Percentiles rank a stretch among this genome's conserved stretches.
phyloP scores from a whole-genome alignment of 768 basidiomycete species.

The Artomyces pyxidatus region DNA sequence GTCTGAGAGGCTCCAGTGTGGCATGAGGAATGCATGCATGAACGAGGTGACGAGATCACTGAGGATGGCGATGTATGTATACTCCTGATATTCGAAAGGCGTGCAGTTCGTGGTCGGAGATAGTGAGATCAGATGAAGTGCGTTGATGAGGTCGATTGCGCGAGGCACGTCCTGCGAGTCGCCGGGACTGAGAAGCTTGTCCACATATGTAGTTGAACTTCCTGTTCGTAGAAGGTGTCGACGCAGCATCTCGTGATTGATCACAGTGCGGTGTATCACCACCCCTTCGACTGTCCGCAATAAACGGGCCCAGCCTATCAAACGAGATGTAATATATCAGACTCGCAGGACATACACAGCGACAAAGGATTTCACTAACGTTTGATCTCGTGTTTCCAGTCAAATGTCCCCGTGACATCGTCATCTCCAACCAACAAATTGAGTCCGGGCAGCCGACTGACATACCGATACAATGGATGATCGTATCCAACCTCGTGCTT shows the following conservation, averaged over 20 bases:
- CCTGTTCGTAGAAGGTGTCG: background rate
- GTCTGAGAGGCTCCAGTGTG: constrained; percentile 2
- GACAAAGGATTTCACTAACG: background rate
- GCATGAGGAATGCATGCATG: background rate
- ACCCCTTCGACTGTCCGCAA: background rate
- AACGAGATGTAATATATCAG: background rate
- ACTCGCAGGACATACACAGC: background rate
- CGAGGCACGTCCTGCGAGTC: background rate
- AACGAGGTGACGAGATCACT: background rate
- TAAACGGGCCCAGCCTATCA: background rate
- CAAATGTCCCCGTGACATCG: background rate
- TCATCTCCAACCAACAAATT: background rate
- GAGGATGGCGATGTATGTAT: background rate
- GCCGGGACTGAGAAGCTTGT: background rate
- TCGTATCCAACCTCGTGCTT: background rate
- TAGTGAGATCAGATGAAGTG: background rate
- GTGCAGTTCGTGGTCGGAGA: background rate
- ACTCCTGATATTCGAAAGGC: background rate
- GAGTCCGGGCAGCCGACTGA: background rate
- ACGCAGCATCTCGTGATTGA: background rate
- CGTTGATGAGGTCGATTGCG: background rate
- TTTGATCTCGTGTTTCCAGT: background rate
- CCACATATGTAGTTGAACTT: background rate
- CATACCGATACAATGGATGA: background rate
- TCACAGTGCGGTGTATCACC: background rate